Base-by-base conservation (phyloP, 345 rosid species). In the Eucalyptus regnans region DNA sequence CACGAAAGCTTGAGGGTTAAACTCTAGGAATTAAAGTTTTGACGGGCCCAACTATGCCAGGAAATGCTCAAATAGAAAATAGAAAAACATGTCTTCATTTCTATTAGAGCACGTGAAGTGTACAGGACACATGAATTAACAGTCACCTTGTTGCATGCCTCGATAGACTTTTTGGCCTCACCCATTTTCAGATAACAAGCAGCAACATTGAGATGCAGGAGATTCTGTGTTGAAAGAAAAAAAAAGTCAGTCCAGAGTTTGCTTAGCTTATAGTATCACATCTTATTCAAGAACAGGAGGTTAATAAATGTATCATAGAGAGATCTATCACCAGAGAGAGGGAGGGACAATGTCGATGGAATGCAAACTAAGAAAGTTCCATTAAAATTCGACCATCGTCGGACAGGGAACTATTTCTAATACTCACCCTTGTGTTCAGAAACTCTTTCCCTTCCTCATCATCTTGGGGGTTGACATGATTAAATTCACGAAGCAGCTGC, bases 381-480 rank as follows among this genome's bases (percentile, higher is more conserved):
- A 20, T 41, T 41, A 22, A 41, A 41, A 41, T 11, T 33, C 17
- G 3, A 50, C 89, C 51, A 66, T 50, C 37, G 43, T 41, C 37
- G 1, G 52, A 18, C 83, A 49, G 89, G 86, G 66, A 51, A 20
- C 64, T 54, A 86, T 51, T 22, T 51, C n/a, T 27, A 48, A 86
- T 25, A 87, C 97, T 91, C 91, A 98, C 99, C 92, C 99, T 93
- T 88, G 96, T 91, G 60, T 94, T 93, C 66, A 90, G 90, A 94
- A 98, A 98, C 86, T 94, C 90, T 92, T 96, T 98, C 88, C 98
- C 99, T 88, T 97, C 99, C 86, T 96, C 99, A 3, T 98, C 99
- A 88, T 97, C 98, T 92, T 96, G 99, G 50, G 99, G 99, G 89
- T 98, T 95, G 54, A 96, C 99, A 90, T 98, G 99, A 94, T 98